phyloP scores from a whole-genome alignment of 352 stramenopile genomes.

The Phytopythium chamaehyphon region DNA sequence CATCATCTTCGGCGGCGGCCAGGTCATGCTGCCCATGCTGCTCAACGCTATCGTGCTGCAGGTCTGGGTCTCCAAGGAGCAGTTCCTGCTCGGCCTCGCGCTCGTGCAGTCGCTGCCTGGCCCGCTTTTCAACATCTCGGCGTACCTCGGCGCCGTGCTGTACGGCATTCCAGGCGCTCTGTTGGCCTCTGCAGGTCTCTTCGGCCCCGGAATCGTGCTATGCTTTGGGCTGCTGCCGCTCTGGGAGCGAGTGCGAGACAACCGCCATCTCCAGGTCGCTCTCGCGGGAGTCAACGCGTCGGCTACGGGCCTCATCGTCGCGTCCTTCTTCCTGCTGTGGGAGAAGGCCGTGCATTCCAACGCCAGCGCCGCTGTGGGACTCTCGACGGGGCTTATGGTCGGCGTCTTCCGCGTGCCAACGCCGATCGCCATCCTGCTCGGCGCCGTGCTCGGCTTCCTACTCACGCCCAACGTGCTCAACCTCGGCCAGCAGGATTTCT shows the following conservation, averaged over 20 bases:
- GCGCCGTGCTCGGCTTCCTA: constrained; percentile 46
- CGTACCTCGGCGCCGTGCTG: constrained; percentile 89
- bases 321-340: constrained; percentile 88
- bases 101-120: constrained; percentile 92
- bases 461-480: constrained; percentile 43
- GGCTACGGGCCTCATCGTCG: constrained; percentile 88
- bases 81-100: constrained; percentile 93
- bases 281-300: constrained; percentile 90
- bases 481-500: constrained; percentile 55
- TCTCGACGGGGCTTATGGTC: constrained; percentile 74
- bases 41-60: constrained; percentile 71
- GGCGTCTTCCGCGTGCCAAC: constrained; percentile 74
- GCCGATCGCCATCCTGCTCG: constrained; percentile 52
- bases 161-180: constrained; percentile 85
- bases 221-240: constrained; percentile 91
- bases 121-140: constrained; percentile 94
- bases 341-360: constrained; percentile 79
- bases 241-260: constrained; percentile 87
- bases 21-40: constrained; percentile 92
- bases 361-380: constrained; percentile 82
- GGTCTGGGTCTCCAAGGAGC: constrained; percentile 89
- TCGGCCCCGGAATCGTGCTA: constrained; percentile 90
- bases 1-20: constrained; percentile 94
- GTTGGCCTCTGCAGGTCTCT: constrained; percentile 86
- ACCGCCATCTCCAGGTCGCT: constrained; percentile 81